Evolutionary conservation across 1,139 yeast genomes (phyloP).

Genomic region (Pneumocystis jirovecii): DNA sequence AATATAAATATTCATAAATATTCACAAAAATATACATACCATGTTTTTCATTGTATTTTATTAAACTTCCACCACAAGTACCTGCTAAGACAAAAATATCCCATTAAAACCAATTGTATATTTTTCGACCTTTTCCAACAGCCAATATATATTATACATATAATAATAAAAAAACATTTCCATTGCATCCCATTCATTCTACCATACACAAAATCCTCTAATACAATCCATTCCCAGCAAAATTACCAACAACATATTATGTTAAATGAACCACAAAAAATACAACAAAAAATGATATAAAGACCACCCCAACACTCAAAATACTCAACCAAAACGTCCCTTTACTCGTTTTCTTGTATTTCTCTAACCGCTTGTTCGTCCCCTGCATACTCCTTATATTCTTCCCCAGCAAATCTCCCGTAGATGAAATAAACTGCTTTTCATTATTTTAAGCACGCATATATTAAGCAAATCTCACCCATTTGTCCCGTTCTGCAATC

Average conservation of each 20-base stretch:
- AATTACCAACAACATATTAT: neutral
- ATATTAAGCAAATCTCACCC: neutral
- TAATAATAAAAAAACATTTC: too few relatives aligned
- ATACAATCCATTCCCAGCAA: too few relatives aligned
- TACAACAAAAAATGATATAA: slow-evolving; percentile 22
- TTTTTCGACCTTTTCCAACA: too few relatives aligned
- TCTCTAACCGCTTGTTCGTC: slow-evolving; percentile 23
- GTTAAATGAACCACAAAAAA: slow-evolving; percentile 19
- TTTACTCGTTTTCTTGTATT: slow-evolving; percentile 24
- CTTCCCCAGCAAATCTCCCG: slow-evolving; percentile 24
- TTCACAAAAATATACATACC: too few relatives aligned
- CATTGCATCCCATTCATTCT: too few relatives aligned
- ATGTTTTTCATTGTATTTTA: too few relatives aligned
- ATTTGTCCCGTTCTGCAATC: slow-evolving; percentile 24
- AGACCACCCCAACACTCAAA: slow-evolving; percentile 24
- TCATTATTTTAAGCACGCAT: neutral
- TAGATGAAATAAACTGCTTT: slow-evolving; percentile 21
- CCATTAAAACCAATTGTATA: too few relatives aligned
- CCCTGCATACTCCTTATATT: slow-evolving; percentile 24
- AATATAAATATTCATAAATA: too few relatives aligned
- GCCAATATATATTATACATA: too few relatives aligned
- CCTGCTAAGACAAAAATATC: too few relatives aligned
- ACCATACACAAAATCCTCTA: too few relatives aligned
- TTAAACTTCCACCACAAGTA: too few relatives aligned
- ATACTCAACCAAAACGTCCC: slow-evolving; percentile 30